phyloP scores from a whole-genome alignment of 129 eudicot genomes.

The Rutidosis leptorrhynchoides region DNA sequence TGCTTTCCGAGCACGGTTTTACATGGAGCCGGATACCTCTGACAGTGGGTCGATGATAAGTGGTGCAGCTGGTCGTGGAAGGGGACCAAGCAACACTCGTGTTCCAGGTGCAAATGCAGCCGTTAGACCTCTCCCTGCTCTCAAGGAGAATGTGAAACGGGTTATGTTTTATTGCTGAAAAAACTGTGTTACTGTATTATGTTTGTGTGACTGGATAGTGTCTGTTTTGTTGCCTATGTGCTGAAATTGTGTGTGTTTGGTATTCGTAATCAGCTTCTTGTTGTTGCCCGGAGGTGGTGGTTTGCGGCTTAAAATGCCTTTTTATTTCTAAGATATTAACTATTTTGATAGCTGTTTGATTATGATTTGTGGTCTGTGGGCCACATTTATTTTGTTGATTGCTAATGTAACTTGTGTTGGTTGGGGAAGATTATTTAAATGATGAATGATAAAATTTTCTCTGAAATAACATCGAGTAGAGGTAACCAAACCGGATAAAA shows the following conservation, averaged over 20 bases:
- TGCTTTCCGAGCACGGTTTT: conserved; percentile 80
- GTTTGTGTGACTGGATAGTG: background rate
- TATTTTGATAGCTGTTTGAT: no score
- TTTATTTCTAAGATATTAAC: no score
- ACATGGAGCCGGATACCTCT: conserved; percentile 87
- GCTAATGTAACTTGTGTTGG: no score
- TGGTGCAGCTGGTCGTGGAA: conserved; percentile 57
- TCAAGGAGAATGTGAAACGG: conserved; percentile 79
- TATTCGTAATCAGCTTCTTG: background rate
- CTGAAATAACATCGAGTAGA: no score
- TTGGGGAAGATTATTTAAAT: no score
- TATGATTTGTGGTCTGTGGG: no score
- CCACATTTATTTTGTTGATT: no score
- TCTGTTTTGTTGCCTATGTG: no score
- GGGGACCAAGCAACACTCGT: conserved; percentile 50
- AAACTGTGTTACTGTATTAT: background rate
- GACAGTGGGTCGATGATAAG: conserved; percentile 82
- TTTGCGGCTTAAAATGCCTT: background rate
- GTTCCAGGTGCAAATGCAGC: conserved; percentile 59
- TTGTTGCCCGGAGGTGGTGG: background rate
- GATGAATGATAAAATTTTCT: no score
- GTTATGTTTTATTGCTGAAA: conserved; percentile 89
- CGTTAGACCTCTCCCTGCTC: conserved; percentile 78
- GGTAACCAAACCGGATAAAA: no score
- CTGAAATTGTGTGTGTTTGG: no score